Base-by-base conservation (phyloP, 108 stramenopile genomes). In the Schizochytrium sp. region DNA sequence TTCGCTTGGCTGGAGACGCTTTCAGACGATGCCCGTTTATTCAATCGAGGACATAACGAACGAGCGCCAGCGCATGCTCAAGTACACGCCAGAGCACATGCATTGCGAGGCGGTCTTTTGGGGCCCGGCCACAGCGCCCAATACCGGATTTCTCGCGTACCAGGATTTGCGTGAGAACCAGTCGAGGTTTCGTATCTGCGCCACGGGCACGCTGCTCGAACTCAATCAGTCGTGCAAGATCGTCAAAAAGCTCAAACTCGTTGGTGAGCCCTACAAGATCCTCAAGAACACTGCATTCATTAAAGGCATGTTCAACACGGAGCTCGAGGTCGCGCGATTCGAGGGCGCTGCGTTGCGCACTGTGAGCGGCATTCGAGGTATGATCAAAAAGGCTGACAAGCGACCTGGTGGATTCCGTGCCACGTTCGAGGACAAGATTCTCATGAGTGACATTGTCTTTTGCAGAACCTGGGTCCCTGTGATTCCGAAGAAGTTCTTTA, bases 1-100 rank as follows among this genome's bases (percentile, higher is more conserved):
- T 88, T 96, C 95, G 60, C 89, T 98, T 21, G 99, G 99, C 14
- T 99, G 99, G 99, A 92, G 99, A 58, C 94, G 99, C 18, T 99
- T 99, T 89, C 98, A 99, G 89, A 95, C 94, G 76, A 95, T 97
- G 63, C 98, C 98, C 25, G 92, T 96, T 5, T 96, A 93, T 87
- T 93, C 94, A 48, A 94, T 94, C 5, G 95, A 96, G 89, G 96
- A 97, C 90, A 92, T 94, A 28, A 23, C 59, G 28, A 95, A 95
- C 88, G 95, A 95, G 53, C 91, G 97, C 60, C 91, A 96, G 94
- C 43, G 95, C 91, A 47, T 87, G 91, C 92, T 99, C 63, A 99
- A 99, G 93, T 99, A 99, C 94, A 98, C 99, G 12, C 98, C 98
- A 19, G 97, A 99, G 93, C 97, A 98, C 95, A 98, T 99, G 99